Conservation (phyloP, 179 eudicot genomes). For the Carnegiea gigantea region DNA sequence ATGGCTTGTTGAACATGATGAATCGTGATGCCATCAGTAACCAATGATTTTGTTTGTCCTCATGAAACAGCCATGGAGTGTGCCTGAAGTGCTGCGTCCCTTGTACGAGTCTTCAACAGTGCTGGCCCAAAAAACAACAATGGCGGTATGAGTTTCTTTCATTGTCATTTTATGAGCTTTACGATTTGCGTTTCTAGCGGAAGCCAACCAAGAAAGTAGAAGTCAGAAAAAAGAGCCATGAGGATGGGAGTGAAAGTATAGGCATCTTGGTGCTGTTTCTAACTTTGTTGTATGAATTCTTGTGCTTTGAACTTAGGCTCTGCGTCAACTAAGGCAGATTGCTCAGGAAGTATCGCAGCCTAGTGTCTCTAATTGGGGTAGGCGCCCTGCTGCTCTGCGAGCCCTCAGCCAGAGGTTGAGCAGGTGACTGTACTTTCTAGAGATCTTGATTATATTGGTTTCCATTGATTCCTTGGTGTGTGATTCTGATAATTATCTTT, state of each 20-base stretch:
- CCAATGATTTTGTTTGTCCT: constrained; percentile 8
- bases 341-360: constrained; percentile 81
- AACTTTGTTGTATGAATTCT: not conserved
- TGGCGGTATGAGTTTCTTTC: constrained; percentile 51
- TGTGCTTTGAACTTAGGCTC: constrained; percentile 46
- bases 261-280: not conserved
- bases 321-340: constrained; percentile 84
- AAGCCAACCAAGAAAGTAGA: not conserved
- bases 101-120: constrained; percentile 82
- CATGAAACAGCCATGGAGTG: constrained; percentile 75
- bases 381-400: constrained; percentile 87
- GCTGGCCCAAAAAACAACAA: constrained; percentile 83
- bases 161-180: not conserved
- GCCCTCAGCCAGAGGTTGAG: constrained; percentile 82
- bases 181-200: not conserved
- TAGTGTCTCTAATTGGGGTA: constrained; percentile 66
- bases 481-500: constrained; percentile 11
- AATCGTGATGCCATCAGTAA: not conserved
- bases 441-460: not conserved
- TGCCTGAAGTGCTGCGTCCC: constrained; percentile 92
- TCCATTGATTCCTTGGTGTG: not conserved
- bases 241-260: not conserved
- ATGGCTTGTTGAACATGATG: not conserved
- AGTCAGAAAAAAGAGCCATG: not conserved
- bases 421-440: constrained; percentile 38